phyloP scores from a whole-genome alignment of 2,329 filamentous ascomycete species.

The Epichloe baconii region DNA sequence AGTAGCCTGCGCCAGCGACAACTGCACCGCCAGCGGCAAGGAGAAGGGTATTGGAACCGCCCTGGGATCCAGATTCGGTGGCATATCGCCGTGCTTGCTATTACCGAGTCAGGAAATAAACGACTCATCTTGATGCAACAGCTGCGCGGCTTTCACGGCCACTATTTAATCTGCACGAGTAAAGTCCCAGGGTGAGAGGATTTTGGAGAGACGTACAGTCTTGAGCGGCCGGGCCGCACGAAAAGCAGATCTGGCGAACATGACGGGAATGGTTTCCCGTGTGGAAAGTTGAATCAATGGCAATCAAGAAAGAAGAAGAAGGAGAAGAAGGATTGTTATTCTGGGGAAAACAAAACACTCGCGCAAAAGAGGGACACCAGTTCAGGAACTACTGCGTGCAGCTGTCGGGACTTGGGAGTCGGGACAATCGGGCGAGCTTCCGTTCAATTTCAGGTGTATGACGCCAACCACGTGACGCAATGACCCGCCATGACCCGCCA shows the following conservation, averaged over 20 bases:
- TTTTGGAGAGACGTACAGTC: conserved; percentile 39
- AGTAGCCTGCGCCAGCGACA: conserved; percentile 44
- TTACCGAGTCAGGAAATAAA: not conserved
- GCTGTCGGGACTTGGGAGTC: not conserved
- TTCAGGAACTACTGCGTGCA: not conserved
- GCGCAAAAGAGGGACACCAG: not conserved
- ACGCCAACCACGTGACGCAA: conserved; percentile 5
- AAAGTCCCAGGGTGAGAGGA: not conserved
- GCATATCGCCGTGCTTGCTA: conserved; percentile 53
- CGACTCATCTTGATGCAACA: not conserved
- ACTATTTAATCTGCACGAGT: not conserved
- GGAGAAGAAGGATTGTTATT: not conserved
- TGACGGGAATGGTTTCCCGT: conserved; percentile 25
- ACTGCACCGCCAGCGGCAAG: conserved; percentile 47
- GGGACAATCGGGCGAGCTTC: not conserved
- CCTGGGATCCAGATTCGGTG: conserved; percentile 40
- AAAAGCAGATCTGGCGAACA: conserved; percentile 56
- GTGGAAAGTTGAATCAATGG: conserved; percentile 2
- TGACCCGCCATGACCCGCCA: not conserved
- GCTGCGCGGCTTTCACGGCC: not conserved
- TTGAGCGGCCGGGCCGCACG: conserved; percentile 52
- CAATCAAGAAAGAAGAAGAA: not conserved
- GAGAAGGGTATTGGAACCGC: conserved; percentile 45
- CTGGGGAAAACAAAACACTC: not conserved
- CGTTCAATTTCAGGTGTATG: not conserved